Percentiles rank a stretch among this genome's conserved stretches.
phyloP scores from a whole-genome alignment of 192 early-diverging fungal species.

The Backusella mclennaniae region DNA sequence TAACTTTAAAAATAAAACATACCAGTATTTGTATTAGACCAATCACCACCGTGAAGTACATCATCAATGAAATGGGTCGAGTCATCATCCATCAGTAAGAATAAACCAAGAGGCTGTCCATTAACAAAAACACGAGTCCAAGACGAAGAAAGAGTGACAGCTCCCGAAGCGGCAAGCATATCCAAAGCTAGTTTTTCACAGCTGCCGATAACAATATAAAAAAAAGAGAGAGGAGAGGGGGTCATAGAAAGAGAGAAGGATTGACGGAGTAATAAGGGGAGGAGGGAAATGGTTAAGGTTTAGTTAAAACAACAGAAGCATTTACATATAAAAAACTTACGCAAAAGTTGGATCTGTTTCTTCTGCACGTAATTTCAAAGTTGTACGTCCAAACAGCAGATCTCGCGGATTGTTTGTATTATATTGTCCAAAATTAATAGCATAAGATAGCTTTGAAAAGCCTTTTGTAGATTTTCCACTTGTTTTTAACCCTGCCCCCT shows the following conservation, averaged over 20 bases:
- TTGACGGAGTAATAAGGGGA: background rate
- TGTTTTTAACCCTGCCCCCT: slow-evolving; percentile 36
- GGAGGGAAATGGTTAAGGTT: background rate
- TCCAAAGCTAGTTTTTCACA: slow-evolving; percentile 46
- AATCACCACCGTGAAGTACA: slow-evolving; percentile 20
- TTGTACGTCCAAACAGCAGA: slow-evolving; percentile 33
- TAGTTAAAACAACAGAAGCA: background rate
- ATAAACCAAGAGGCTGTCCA: slow-evolving; percentile 41
- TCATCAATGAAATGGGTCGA: slow-evolving; percentile 26
- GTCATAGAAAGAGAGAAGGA: slow-evolving; percentile 25
- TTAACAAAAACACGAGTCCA: slow-evolving; percentile 48
- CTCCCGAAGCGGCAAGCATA: slow-evolving; percentile 41
- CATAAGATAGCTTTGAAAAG: slow-evolving; percentile 47
- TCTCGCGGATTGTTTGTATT: slow-evolving; percentile 26
- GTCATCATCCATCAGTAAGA: slow-evolving; percentile 43
- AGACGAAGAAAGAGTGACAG: slow-evolving; percentile 37
- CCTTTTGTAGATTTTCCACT: slow-evolving; percentile 51
- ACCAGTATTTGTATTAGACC: slow-evolving; percentile 1
- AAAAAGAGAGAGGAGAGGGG: slow-evolving; percentile 20
- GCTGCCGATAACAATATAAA: slow-evolving; percentile 2
- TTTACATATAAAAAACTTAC: slow-evolving; percentile 11
- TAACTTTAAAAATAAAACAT: background rate
- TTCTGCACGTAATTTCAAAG: slow-evolving; percentile 46
- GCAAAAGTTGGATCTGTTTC: slow-evolving; percentile 43
- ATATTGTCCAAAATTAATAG: slow-evolving; percentile 38